Evolutionary conservation across 108 stramenopile genomes (phyloP).

Genomic region (Schizochytrium sp.): DNA sequence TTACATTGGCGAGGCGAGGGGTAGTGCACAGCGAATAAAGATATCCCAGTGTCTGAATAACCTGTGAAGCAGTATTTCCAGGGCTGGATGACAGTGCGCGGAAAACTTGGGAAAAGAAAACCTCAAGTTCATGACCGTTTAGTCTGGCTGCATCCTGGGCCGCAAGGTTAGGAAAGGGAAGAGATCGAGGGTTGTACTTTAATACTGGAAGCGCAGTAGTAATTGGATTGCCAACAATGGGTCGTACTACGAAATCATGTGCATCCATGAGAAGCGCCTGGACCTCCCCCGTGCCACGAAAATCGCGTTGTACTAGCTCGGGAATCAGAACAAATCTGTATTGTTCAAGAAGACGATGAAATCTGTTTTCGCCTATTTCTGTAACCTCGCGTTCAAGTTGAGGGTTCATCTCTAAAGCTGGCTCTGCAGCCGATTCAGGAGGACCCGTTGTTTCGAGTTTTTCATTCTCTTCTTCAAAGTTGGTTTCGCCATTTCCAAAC

Average conservation of each 20-base stretch:
- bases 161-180: conserved; percentile 66
- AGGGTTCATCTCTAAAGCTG: neutral
- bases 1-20: conserved; percentile 70
- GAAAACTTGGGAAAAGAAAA: conserved; percentile 68
- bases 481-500: neutral
- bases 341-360: neutral
- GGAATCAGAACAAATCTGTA: neutral
- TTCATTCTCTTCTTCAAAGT: neutral
- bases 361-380: neutral
- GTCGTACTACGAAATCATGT: conserved; percentile 67
- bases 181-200: neutral
- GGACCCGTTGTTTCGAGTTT: neutral
- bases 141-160: conserved; percentile 57
- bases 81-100: conserved; percentile 63
- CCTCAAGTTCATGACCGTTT: conserved; percentile 66
- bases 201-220: conserved; percentile 50
- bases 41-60: conserved; percentile 67
- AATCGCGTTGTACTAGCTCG: neutral
- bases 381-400: neutral
- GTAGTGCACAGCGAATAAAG: conserved; percentile 68
- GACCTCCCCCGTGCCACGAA: neutral
- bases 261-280: conserved; percentile 64
- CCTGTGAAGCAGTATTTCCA: conserved; percentile 58
- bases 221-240: conserved; percentile 70
- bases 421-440: conserved; percentile 35